Evolutionary conservation across 208 protist species (phyloP).

Genomic region (Wallacemonas sp.): DNA sequence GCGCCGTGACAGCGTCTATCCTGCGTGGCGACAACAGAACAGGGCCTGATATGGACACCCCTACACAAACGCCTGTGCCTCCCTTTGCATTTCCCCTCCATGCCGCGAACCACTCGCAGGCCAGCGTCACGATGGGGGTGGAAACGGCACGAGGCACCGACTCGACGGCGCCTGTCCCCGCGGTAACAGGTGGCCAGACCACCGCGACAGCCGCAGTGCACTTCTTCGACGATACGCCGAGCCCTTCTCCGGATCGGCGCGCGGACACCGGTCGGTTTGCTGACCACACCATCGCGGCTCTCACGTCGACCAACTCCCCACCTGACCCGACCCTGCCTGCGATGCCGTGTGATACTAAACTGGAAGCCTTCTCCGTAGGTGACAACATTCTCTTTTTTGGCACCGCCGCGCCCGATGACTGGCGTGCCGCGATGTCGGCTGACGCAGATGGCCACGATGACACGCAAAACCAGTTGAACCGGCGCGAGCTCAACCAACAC

Average conservation of each 20-base stretch:
- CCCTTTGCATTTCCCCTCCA: too few species aligned
- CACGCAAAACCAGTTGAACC: background rate
- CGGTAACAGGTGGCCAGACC: too few species aligned
- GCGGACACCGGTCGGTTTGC: background rate
- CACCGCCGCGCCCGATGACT: background rate
- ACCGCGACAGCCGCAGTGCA: too few species aligned
- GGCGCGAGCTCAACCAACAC: constrained; percentile 3
- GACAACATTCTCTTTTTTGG: constrained; percentile 2
- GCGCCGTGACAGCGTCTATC: too few species aligned
- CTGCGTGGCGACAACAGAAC: too few species aligned
- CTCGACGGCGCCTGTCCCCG: too few species aligned
- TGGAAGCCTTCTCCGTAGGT: background rate
- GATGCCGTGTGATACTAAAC: background rate
- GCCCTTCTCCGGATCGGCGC: background rate
- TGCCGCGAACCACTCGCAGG: too few species aligned
- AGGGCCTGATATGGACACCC: too few species aligned
- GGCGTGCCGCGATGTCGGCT: background rate
- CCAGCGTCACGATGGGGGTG: too few species aligned
- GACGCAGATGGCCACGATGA: background rate
- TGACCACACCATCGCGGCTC: background rate
- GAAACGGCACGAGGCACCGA: too few species aligned
- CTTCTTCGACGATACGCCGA: background rate
- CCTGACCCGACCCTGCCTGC: background rate
- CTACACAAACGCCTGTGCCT: too few species aligned
- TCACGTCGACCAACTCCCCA: background rate